Conservation (phyloP, 176 grass and related monocot genomes). For the Dactylis glomerata region DNA sequence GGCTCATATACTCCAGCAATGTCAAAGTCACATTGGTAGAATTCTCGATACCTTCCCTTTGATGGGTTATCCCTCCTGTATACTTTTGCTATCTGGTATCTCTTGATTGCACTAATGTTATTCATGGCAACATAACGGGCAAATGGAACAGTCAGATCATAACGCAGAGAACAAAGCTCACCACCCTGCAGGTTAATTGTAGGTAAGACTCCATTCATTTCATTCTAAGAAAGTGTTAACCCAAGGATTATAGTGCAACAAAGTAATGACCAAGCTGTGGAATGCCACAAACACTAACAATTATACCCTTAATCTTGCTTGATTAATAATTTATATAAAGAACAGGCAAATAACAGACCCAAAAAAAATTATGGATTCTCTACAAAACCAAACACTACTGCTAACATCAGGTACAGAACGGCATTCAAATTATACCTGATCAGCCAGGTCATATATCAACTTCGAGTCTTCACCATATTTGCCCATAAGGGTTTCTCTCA, state of each 20-base stretch:
- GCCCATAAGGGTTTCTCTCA: conserved; percentile 98
- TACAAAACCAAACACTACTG: background rate
- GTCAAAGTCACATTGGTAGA: conserved; percentile 98
- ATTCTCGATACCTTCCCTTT: conserved; percentile 93
- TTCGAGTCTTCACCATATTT: conserved; percentile 99
- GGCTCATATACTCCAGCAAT: conserved; percentile 82
- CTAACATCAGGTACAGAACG: background rate
- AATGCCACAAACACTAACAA: background rate
- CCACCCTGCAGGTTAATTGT: conserved; percentile 63
- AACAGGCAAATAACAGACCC: background rate
- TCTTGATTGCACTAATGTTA: conserved; percentile 71
- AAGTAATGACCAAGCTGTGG: background rate
- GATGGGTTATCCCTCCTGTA: conserved; percentile 98
- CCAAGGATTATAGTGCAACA: background rate
- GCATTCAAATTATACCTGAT: conserved; percentile 63
- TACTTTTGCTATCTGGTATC: conserved; percentile 98
- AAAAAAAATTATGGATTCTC: background rate
- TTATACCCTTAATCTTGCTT: background rate
- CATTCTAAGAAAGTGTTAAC: background rate
- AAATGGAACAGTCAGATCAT: conserved; percentile 97
- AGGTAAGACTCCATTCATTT: background rate
- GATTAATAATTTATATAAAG: background rate
- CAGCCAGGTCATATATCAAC: conserved; percentile 94
- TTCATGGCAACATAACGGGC: conserved; percentile 94
- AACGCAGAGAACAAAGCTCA: conserved; percentile 92